These are phyloP conservation scores for Camillea tinctor DNA, from an alignment of 2,329 filamentous ascomycete genomes.

Conservation along the genomic window DNA sequence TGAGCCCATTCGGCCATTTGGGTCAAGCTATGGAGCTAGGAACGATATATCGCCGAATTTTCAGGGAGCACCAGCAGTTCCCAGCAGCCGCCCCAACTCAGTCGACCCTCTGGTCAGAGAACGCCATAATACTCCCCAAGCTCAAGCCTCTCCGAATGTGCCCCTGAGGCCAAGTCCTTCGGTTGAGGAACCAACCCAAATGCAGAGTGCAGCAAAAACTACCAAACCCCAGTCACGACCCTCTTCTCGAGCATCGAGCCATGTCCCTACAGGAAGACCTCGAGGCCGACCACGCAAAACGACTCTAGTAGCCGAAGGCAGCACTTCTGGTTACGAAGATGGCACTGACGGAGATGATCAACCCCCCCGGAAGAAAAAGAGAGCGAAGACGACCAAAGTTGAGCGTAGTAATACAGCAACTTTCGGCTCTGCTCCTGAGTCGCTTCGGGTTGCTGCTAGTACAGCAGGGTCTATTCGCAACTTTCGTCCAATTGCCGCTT, in stretches of 20 bases:
- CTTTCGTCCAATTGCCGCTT: constrained; percentile 69
- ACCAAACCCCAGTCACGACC: constrained; percentile 53
- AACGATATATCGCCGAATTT: constrained; percentile 17
- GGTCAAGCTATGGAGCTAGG: constrained; percentile 24
- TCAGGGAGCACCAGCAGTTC: constrained; percentile 16
- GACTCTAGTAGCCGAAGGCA: constrained; percentile 51
- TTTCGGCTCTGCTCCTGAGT: constrained; percentile 74
- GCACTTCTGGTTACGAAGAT: constrained; percentile 73
- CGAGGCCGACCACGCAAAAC: constrained; percentile 57
- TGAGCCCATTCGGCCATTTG: constrained; percentile 27
- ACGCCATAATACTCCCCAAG: constrained; percentile 6
- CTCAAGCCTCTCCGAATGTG: constrained; percentile 11
- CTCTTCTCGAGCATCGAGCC: constrained; percentile 58
- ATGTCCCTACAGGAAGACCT: constrained; percentile 52
- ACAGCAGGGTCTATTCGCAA: constrained; percentile 84
- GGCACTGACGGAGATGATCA: constrained; percentile 59
- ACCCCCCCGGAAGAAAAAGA: constrained; percentile 61
- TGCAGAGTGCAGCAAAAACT: constrained; percentile 27
- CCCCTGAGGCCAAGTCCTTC: constrained; percentile 15
- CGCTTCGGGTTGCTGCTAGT: constrained; percentile 84
- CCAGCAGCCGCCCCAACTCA: constrained; percentile 28
- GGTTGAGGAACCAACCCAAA: constrained; percentile 17
- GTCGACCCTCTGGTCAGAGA: constrained; percentile 23
- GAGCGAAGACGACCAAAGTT: constrained; percentile 73
- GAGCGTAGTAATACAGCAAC: constrained; percentile 69